Conservation (phyloP, 495 filamentous ascomycete genomes). For the Hypoxylon lienhwacheense region DNA sequence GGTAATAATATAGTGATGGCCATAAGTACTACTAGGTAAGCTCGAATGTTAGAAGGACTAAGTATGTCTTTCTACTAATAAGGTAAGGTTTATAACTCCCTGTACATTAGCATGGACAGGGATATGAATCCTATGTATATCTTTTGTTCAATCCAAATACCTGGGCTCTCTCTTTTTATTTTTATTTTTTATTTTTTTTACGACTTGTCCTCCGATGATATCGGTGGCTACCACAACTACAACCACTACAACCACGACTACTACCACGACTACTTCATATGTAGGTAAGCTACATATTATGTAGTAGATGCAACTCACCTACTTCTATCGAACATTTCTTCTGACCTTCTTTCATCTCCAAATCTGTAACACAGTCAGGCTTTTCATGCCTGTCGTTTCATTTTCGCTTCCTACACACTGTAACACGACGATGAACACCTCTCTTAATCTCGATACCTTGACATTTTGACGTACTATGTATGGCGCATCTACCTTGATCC, state of each 20-base stretch:
- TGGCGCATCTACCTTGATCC: constrained; percentile 23
- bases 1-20: constrained; percentile 10
- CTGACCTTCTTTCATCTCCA: constrained; percentile 27
- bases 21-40: constrained; percentile 31
- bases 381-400: constrained; percentile 27
- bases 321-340: constrained; percentile 32
- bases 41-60: too few relatives aligned
- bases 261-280: too few relatives aligned
- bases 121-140: constrained; percentile 28
- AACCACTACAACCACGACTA: too few relatives aligned
- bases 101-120: constrained; percentile 8
- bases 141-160: too few relatives aligned
- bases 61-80: constrained; percentile 30
- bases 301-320: constrained; percentile 16
- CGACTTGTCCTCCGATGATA: too few relatives aligned
- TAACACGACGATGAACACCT: constrained; percentile 16
- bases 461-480: constrained; percentile 24
- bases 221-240: too few relatives aligned
- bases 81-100: constrained; percentile 11
- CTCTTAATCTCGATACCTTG: too few relatives aligned
- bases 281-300: too few relatives aligned
- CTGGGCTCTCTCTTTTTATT: too few relatives aligned
- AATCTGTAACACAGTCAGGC: constrained; percentile 26
- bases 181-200: too few relatives aligned
- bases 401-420: constrained; percentile 21